Evolutionary conservation across 2,329 filamentous ascomycete genomes (phyloP).

Genomic region (Claviceps paspali): DNA sequence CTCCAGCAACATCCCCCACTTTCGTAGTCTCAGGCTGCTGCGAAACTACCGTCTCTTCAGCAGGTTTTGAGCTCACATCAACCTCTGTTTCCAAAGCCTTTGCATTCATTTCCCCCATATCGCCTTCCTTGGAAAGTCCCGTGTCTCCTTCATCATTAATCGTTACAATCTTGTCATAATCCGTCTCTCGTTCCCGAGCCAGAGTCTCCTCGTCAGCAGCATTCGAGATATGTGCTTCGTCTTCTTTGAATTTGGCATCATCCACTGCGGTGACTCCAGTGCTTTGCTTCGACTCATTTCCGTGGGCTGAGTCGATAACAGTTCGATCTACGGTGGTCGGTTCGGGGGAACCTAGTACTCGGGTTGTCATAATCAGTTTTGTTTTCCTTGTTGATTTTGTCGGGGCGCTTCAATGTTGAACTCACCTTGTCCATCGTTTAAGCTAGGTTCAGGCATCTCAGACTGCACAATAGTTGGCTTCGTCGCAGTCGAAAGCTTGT

Average conservation of each 20-base stretch:
- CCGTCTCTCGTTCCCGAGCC: neutral
- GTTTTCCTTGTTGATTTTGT: constrained; percentile 20
- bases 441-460: constrained; percentile 10
- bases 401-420: constrained; percentile 14
- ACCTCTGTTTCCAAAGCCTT: constrained; percentile 7
- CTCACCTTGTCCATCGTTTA: constrained; percentile 17
- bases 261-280: constrained; percentile 1
- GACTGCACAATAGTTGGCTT: neutral
- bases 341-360: constrained; percentile 15
- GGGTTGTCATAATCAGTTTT: constrained; percentile 17
- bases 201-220: constrained; percentile 1
- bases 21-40: constrained; percentile 6
- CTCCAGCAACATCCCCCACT: constrained; percentile 1
- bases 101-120: constrained; percentile 15
- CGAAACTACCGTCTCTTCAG: constrained; percentile 4
- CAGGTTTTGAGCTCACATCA: constrained; percentile 7
- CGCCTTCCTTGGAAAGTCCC: constrained; percentile 14
- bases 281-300: neutral
- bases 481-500: constrained; percentile 8
- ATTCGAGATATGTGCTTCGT: neutral
- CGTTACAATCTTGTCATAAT: constrained; percentile 4
- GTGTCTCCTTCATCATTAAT: constrained; percentile 4
- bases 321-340: constrained; percentile 7
- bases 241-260: neutral
- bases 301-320: neutral